phyloP scores from a whole-genome alignment of 2,329 filamentous ascomycete species.

The Clarireedia hainanense region DNA sequence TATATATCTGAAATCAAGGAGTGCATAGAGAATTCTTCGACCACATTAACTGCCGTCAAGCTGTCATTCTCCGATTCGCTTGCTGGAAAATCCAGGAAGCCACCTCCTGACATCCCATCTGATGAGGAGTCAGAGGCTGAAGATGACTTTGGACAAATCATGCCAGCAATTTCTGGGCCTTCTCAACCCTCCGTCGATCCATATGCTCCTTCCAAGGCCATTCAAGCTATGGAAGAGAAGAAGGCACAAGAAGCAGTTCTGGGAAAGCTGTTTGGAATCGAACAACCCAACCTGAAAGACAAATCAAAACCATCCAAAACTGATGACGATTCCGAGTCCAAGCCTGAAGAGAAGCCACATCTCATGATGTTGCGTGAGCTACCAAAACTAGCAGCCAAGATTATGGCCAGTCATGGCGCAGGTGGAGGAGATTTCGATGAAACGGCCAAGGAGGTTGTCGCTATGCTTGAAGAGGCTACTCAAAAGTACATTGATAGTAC shows the following conservation, averaged over 20 bases:
- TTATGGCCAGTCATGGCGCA: constrained; percentile 35
- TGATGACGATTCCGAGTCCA: background rate
- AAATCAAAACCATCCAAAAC: background rate
- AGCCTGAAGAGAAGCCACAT: constrained; percentile 19
- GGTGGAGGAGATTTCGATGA: constrained; percentile 29
- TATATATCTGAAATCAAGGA: constrained; percentile 46
- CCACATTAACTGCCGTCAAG: constrained; percentile 45
- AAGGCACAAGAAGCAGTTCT: constrained; percentile 47
- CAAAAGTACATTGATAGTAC: constrained; percentile 37
- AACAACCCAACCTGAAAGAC: constrained; percentile 22
- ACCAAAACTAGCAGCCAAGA: constrained; percentile 31
- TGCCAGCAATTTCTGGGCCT: constrained; percentile 26
- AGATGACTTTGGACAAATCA: constrained; percentile 44
- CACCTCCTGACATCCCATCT: constrained; percentile 33
- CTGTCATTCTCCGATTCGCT: constrained; percentile 51
- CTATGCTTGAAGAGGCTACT: constrained; percentile 43
- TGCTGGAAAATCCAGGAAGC: constrained; percentile 40
- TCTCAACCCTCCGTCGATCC: constrained; percentile 24
- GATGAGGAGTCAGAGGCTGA: constrained; percentile 47
- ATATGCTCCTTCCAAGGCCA: constrained; percentile 37
- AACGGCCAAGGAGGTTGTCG: constrained; percentile 40
- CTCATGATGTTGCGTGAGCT: constrained; percentile 31
- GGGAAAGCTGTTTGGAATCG: constrained; percentile 44
- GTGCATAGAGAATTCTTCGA: constrained; percentile 47
- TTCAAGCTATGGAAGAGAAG: constrained; percentile 44